Evolutionary conservation across 371 early-diverging fungal species (phyloP).

Genomic region (Rhizomucor pusillus): DNA sequence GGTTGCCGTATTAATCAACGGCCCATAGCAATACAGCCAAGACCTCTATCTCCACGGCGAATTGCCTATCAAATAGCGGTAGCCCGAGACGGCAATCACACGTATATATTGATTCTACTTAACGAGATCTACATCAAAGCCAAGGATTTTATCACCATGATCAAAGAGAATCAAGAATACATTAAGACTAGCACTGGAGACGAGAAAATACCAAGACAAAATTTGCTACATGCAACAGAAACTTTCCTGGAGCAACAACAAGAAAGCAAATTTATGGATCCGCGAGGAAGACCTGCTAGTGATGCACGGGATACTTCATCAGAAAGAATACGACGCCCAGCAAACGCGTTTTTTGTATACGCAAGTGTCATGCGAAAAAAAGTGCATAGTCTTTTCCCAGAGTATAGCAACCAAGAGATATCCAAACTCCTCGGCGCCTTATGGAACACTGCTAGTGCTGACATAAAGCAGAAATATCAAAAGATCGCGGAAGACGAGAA

Average conservation of each 20-base stretch:
- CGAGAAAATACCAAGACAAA: neutral
- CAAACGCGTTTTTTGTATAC: conserved; percentile 9
- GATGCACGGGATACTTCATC: neutral
- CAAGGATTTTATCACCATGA: conserved; percentile 4
- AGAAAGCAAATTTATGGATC: neutral
- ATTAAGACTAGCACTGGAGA: neutral
- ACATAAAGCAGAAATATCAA: conserved; percentile 3
- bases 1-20: neutral
- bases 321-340: neutral
- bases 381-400: neutral
- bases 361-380: neutral
- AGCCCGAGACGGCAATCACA: neutral
- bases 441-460: neutral
- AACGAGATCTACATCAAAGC: conserved; percentile 1
- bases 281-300: neutral
- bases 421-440: conserved; percentile 7
- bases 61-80: neutral
- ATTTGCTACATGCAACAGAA: neutral
- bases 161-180: conserved; percentile 1
- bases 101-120: neutral
- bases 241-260: neutral
- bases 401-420: conserved; percentile 1
- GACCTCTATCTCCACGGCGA: neutral
- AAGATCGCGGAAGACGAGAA: neutral
- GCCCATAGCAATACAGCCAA: neutral